Conservation (phyloP, 2,329 filamentous ascomycete species). For the Neopestalotiopsis sp. region DNA sequence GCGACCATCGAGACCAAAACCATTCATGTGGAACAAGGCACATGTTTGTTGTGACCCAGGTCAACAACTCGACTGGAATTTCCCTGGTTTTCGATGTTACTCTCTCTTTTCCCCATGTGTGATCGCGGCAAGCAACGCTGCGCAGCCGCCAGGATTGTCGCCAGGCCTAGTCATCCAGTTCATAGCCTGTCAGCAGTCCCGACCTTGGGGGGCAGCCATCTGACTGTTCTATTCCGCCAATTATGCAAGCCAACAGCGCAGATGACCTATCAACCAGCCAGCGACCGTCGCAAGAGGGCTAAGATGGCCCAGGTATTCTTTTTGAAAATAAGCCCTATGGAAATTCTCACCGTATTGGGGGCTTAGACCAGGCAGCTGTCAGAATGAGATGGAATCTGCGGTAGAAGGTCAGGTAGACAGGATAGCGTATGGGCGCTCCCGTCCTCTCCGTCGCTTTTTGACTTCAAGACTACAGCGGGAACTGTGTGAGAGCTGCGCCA, state of each 20-base stretch:
- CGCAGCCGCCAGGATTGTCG: neutral
- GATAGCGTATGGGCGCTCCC: neutral
- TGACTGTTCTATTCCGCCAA: conserved; percentile 5
- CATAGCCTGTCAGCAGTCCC: conserved; percentile 14
- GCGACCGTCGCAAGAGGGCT: neutral
- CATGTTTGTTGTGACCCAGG: neutral
- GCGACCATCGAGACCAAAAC: neutral
- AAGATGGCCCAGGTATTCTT: neutral
- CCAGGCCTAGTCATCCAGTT: neutral
- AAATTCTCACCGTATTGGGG: conserved; percentile 11
- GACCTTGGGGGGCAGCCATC: conserved; percentile 6
- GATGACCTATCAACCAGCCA: conserved; percentile 14
- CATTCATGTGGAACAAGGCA: neutral
- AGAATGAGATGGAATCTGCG: neutral
- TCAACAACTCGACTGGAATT: neutral
- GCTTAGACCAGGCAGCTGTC: conserved; percentile 15
- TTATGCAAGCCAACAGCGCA: conserved; percentile 15
- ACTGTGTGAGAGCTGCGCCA: neutral
- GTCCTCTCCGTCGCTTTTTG: neutral
- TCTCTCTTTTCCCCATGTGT: neutral
- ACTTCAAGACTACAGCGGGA: neutral
- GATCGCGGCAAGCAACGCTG: neutral
- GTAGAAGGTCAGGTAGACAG: neutral
- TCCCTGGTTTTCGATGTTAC: conserved; percentile 3
- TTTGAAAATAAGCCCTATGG: neutral